A percentile compares a stretch with the other conserved stretches of the same genome.
These are phyloP conservation scores for Populus hybrid DNA, from an alignment of 441 rosid genomes.

Conservation along the genomic window DNA sequence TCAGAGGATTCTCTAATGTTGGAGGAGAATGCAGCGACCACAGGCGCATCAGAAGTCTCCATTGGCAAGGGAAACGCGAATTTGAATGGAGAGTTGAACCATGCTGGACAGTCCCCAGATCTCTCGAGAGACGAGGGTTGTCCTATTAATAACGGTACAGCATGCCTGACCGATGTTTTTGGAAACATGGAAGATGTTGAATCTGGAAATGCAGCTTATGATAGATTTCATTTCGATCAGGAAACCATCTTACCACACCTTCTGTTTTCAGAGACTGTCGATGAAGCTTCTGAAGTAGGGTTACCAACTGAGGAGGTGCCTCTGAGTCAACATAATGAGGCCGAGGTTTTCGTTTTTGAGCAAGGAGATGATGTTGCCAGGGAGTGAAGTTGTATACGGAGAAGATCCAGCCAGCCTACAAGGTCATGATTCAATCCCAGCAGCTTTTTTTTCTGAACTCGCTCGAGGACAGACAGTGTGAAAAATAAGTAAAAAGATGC, in stretches of 20 bases:
- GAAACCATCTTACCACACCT: constrained; percentile 10
- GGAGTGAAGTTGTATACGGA: not conserved
- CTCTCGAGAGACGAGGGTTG: not conserved
- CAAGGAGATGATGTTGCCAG: constrained; percentile 7
- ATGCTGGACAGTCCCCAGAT: constrained; percentile 9
- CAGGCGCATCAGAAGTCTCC: constrained; percentile 18
- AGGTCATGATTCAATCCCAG: no score
- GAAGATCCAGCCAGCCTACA: no score
- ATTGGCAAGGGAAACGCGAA: constrained; percentile 2
- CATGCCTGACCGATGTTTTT: not conserved
- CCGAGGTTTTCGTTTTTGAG: constrained; percentile 1
- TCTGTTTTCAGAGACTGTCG: not conserved
- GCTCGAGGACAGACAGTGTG: no score
- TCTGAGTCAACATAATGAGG: constrained; percentile 1
- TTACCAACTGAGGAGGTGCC: not conserved
- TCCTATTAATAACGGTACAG: constrained; percentile 1
- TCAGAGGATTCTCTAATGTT: constrained; percentile 18
- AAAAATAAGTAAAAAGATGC: no score
- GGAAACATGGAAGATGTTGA: constrained; percentile 15
- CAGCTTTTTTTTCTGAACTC: no score
- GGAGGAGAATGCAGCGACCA: constrained; percentile 20
- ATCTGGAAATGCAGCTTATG: constrained; percentile 14
- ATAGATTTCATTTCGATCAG: constrained; percentile 15
- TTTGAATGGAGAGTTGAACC: constrained; percentile 3
- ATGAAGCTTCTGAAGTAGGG: constrained; percentile 13